Base-by-base conservation (phyloP, 345 rosid species). In the Populus ilicifolia region DNA sequence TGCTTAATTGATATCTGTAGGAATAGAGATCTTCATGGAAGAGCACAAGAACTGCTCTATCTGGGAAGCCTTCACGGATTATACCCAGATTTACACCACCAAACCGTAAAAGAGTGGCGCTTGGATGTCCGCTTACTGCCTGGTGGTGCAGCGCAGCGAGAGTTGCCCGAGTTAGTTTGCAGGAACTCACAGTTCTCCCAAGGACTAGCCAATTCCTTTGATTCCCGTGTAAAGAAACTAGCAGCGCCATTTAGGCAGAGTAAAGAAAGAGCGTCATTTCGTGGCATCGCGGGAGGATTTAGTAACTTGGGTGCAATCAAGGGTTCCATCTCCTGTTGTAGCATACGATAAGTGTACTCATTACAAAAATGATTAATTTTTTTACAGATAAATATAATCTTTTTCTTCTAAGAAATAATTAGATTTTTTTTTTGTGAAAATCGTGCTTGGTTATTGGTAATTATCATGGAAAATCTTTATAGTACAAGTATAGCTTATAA, bases 1-100 rank as follows among this genome's bases (percentile, higher is more conserved):
- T 95, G 98, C 84, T 88, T 95, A 85, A 92, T 95, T 25, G 98
- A 95, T 78, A 86, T 93, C 73, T 93, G 93, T 71, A 80, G 94
- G 73, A 88, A 80, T 39, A 89, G 82, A 82, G 87, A 87, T 72
- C 85, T 69, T 44, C 74, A 80, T 0, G 89, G 84, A 78, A 89
- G 93, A 86, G 90, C 98, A 39, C 96, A 89, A n/a, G 91, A 93
- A 84, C 88, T 94, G 82, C 92, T 94, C 54, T 94, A 93, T 83
- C 79, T 94, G 36, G 98, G 98, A 78, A 93, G 91, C 30, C 67
- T 92, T 13, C 93, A 85, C 11, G 92, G 97, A 21, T 71, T 95
- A 35, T 93, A 95, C 78, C 97, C 98, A 0, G 92, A 90, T 62
- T 67, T 95, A 75, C 96, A 95, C 80, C 85, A 86, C 86, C 90